Evolutionary conservation across 2,329 filamentous ascomycete genomes (phyloP), one percentile per base, ranked within the genome.

Genomic region (Penicillium palitans): DNA sequence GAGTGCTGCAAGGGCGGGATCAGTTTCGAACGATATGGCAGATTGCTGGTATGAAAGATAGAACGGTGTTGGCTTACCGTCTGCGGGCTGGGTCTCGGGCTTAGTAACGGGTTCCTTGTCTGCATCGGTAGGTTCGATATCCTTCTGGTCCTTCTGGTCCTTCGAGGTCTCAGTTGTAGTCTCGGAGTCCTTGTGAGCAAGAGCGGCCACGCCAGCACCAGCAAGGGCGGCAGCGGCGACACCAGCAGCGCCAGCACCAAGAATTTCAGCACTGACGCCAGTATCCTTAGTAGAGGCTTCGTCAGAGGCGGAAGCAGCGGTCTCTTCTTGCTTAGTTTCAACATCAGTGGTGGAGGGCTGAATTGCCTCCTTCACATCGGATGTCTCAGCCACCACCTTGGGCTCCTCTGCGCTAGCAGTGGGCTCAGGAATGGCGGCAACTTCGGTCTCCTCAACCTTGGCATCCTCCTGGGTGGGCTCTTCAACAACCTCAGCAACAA

Each of bases 21-120:
- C 70, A 65, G 71, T 64, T 65, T 71, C 66, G 51, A 69, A 66
- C 42, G 73, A 73, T 25, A 66, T 68, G 15, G 68, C 67, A 37
- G 66, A 68, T 27, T 62, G 62, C 33, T 68, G 65, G 47, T 65
- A 54, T 51, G 54, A 57, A 41, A 54, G 45, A 48, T 56, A 54
- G 40, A 61, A 61, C 37, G 61, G 58, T 44, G 59, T 33, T 56
- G 63, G 61, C 66, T 70, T 68, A 67, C 62, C 53, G 54, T 64
- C 61, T 54, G 65, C 56, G 31, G 65, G 50, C 59, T 62, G 60
- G 33, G 37, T 35, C 39, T 65, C 62, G 33, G 55, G 48, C 40
- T 68, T 59, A 45, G 57, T 37, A 37, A 59, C 15, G 24, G 37
- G 27, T 4, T 47, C 46, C 41, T 57, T 51, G 29, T 29, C 46